Percentiles rank a stretch among this genome's conserved stretches.
These are phyloP conservation scores for Isoetes taiwanensis DNA, from an alignment of 75 land plant genomes.

Conservation along the genomic window DNA sequence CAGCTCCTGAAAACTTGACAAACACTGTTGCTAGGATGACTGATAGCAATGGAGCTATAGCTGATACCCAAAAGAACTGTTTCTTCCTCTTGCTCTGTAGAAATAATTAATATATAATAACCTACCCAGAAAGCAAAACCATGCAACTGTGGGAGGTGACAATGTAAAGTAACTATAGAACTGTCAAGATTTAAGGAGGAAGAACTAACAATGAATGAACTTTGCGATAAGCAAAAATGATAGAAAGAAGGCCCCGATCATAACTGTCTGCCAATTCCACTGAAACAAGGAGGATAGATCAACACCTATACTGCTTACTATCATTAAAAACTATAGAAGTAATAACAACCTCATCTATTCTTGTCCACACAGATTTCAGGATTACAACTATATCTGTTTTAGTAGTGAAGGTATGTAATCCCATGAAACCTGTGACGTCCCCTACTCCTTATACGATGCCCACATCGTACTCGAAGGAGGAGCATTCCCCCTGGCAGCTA, in stretches of 20 bases:
- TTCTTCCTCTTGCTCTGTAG: constrained; percentile 45
- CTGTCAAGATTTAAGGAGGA: too few relatives aligned
- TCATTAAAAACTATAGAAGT: too few relatives aligned
- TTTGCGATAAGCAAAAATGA: constrained; percentile 30
- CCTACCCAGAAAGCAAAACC: too few relatives aligned
- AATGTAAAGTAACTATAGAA: too few relatives aligned
- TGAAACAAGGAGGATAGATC: constrained; percentile 10
- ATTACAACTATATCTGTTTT: constrained; percentile 30
- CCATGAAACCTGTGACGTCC: too few relatives aligned
- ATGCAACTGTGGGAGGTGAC: too few relatives aligned
- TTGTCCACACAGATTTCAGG: constrained; percentile 29
- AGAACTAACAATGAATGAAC: constrained; percentile 40
- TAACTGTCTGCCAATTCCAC: constrained; percentile 56
- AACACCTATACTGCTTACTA: too few relatives aligned
- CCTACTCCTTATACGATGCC: too few relatives aligned
- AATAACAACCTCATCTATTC: constrained; percentile 50
- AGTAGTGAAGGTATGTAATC: constrained; percentile 31
- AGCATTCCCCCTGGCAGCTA: too few relatives aligned
- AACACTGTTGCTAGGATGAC: constrained; percentile 42
- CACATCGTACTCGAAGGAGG: too few relatives aligned
- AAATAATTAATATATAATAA: neutral
- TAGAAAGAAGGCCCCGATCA: constrained; percentile 30
- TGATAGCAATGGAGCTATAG: constrained; percentile 48
- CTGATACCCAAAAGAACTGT: constrained; percentile 57
- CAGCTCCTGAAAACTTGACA: constrained; percentile 45